Conservation (phyloP, 2,329 filamentous ascomycete genomes). For the Blastomyces silverae region DNA sequence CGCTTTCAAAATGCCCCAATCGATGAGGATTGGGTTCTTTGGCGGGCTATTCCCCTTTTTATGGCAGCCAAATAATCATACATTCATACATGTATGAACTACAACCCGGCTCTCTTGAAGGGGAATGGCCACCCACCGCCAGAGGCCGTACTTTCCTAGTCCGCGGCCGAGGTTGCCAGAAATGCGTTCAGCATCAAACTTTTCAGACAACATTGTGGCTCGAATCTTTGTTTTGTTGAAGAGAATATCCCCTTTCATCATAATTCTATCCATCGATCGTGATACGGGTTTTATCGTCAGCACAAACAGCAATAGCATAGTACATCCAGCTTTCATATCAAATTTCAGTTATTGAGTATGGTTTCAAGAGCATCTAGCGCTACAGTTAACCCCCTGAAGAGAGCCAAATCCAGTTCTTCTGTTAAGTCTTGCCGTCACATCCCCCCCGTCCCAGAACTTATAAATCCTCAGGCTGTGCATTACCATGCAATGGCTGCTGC, state of each 20-base stretch:
- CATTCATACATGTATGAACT: not conserved
- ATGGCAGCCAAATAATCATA: not conserved
- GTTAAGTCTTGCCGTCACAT: slow-evolving; percentile 29
- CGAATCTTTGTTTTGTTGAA: slow-evolving; percentile 1
- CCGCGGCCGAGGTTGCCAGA: not conserved
- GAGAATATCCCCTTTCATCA: not conserved
- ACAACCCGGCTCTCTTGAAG: not conserved
- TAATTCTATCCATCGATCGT: not conserved
- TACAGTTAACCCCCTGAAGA: slow-evolving; percentile 30
- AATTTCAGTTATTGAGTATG: slow-evolving; percentile 21
- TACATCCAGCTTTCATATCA: not conserved
- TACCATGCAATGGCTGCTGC: slow-evolving; percentile 39
- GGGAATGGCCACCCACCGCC: not conserved
- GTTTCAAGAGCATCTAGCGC: slow-evolving; percentile 28
- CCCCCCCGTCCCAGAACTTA: slow-evolving; percentile 24
- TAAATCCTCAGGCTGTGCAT: slow-evolving; percentile 30
- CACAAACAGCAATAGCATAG: not conserved
- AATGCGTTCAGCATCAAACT: not conserved
- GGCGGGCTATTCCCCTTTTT: not conserved
- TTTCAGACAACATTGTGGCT: not conserved
- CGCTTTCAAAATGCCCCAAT: not conserved
- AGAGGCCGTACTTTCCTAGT: not conserved
- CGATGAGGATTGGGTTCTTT: not conserved
- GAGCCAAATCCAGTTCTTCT: slow-evolving; percentile 37
- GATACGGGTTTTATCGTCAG: not conserved